Evolutionary conservation across 1,284 basidiomycete species (phyloP).

Genomic region (Ceratobasidium papillatum): DNA sequence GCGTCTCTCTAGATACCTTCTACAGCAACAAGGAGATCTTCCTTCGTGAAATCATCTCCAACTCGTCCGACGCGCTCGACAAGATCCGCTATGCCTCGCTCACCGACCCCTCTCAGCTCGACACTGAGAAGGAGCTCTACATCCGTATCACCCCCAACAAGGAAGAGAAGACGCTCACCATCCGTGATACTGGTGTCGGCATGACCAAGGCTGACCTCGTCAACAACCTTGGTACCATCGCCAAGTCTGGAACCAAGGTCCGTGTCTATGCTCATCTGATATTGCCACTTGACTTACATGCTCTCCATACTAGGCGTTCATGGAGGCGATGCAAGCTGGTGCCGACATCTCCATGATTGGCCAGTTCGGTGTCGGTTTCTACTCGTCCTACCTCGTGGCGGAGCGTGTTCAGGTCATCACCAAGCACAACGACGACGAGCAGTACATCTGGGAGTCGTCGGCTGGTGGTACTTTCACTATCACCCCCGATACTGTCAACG

Average conservation of each 20-base stretch:
- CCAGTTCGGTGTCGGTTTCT: conserved; percentile 98
- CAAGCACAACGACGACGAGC: conserved; percentile 99
- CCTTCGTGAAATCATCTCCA: conserved; percentile 94
- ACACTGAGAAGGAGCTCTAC: conserved; percentile 87
- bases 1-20: conserved; percentile 78
- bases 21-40: conserved; percentile 99
- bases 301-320: conserved; percentile 84
- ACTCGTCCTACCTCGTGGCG: conserved; percentile 99
- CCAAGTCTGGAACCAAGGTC: conserved; percentile 94
- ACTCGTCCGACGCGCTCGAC: conserved; percentile 94
- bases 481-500: conserved; percentile 90
- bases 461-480: conserved; percentile 99
- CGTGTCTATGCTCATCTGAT: conserved; percentile 42
- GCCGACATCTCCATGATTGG: conserved; percentile 88
- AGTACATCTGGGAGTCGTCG: conserved; percentile 99
- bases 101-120: conserved; percentile 89
- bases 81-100: conserved; percentile 95
- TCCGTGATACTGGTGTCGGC: conserved; percentile 97
- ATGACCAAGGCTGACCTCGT: conserved; percentile 99
- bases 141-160: conserved; percentile 95
- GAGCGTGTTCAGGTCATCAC: conserved; percentile 98
- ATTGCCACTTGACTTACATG: conserved; percentile 43
- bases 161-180: conserved; percentile 91
- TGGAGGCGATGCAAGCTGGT: conserved; percentile 94
- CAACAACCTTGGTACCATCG: conserved; percentile 99